Evolutionary conservation across 2,329 filamentous ascomycete genomes (phyloP), one percentile per base, ranked within the genome.

Genomic region (Zelopaecilomyces penicillatus): DNA sequence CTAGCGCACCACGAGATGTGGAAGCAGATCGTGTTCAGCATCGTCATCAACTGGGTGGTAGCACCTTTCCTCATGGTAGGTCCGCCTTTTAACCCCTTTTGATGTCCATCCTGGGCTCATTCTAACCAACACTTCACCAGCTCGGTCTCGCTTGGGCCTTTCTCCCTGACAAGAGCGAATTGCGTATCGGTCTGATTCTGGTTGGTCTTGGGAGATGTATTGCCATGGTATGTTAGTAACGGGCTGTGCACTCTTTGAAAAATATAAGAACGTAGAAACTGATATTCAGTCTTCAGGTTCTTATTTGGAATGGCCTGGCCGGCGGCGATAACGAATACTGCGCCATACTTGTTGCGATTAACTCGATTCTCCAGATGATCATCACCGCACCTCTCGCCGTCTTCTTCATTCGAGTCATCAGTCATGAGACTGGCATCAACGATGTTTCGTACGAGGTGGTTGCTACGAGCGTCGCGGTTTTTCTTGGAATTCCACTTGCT

Each of bases 201-300:
- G 88, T 95, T 0, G 88, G 89, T 0, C 68, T 95, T 1, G 89
- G 85, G 5, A 71, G 89, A 42, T 95, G 89, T 55, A 95, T 95
- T 50, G 88, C 87, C 30, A 95, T 95, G 88, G 87, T 84, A 60
- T 47, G 65, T 12, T 19, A 19, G 19, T 19, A 19, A 19, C 19
- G 19, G 19, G 19, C 19, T 19, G 19, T 19, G 19, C 11, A 37
- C 30, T 31, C 3, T 34, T 9, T 39, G 6, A 4, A 33, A 8
- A 12, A 39, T 35, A 19, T 11, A 19, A 11, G 4, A 8, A 35
- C 12, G 30, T 45, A n/a, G n/a, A 38, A 5, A 37, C 31, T 37
- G n/a, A 42, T n/a, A 11, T 6, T 6, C 5, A 8, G 4, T 19
- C 5, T 10, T 8, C 39, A 70, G 67, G 65, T 75, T 2, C 54